Base-by-base conservation (phyloP, 225 moss, liverwort and hornwort species). In the Takakia lepidozioides region DNA sequence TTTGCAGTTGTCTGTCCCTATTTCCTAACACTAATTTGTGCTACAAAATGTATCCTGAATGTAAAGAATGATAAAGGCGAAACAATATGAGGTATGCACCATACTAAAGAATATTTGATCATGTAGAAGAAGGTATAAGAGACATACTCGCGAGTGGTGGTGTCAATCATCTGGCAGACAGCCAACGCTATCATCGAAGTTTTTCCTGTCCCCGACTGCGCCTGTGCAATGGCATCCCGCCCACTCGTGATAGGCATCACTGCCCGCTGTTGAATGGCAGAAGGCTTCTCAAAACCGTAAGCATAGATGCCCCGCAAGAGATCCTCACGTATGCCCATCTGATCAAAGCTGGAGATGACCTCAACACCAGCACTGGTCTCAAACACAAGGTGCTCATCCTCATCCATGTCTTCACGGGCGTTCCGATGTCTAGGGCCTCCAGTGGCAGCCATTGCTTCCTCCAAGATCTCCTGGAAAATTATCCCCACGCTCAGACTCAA, bases 191-290 rank as follows among this genome's bases (percentile, higher is more conserved):
- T 86, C 86, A 90, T 90, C 5, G 90, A 86, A 25, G 86, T 90
- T 52, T 90, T 86, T 17, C 90, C 90, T 21, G 86, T 90, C 25
- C 90, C 90, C 27, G 86, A 86, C 78, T 90, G 86, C 62, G 90
- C 90, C 66, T 90, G 90, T 16, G 86, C 90, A 58, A 90, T 90
- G 30, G 85, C 90, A 68, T 90, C 83, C 20, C 90, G 76, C 7
- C 90, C 90, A 45, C 61, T 77, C 22, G 83, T 91, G n/a, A 91
- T 91, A 44, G 90, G 90, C 80, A 91, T 91, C 43, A 91, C 90
- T 16, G 90, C 83, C 29, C 83, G 66, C 72, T 86, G 90, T 67
- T 91, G 86, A 52, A 83, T 91, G 48, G 86, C 90, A 19, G 86
- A 91, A 0, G 86, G 90, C 43, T 91, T 91, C 37, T 91, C 86